Percentiles rank a stretch among this genome's conserved stretches.
These are phyloP conservation scores for Oleoguttula mirabilis DNA, from an alignment of 495 filamentous ascomycete genomes.

Conservation along the genomic window DNA sequence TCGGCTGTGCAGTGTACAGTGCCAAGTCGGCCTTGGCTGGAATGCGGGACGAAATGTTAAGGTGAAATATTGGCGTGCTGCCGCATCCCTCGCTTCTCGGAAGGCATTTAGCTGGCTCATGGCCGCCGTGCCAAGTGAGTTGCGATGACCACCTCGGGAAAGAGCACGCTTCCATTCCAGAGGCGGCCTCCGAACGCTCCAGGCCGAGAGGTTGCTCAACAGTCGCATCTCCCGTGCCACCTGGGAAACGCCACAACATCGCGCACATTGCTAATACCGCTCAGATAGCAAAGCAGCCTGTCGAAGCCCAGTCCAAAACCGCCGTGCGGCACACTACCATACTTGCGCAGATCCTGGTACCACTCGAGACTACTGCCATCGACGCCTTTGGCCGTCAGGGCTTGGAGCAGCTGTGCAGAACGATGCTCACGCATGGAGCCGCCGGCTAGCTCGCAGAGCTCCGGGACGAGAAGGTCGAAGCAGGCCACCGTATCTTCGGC, in stretches of 20 bases:
- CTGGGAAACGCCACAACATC: constrained; percentile 84
- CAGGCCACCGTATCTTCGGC: constrained; percentile 61
- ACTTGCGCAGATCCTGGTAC: constrained; percentile 90
- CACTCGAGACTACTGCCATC: constrained; percentile 49
- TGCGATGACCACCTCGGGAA: too few species aligned
- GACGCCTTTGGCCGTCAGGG: constrained; percentile 54
- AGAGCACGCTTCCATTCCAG: too few species aligned
- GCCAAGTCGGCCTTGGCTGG: too few species aligned
- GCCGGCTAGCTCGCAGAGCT: constrained; percentile 78
- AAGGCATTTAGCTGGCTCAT: too few species aligned
- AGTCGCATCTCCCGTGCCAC: constrained; percentile 84
- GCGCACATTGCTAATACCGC: constrained; percentile 70
- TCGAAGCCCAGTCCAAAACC: constrained; percentile 95
- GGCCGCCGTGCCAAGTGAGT: too few species aligned
- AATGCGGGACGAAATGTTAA: too few species aligned
- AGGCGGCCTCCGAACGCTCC: too few species aligned
- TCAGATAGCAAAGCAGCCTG: constrained; percentile 72
- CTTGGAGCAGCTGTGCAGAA: constrained; percentile 51
- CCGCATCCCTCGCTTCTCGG: too few species aligned
- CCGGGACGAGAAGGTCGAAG: constrained; percentile 88
- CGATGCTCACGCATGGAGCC: constrained; percentile 91
- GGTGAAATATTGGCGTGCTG: too few species aligned
- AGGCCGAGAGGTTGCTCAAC: constrained; percentile 40
- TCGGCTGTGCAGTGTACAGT: too few species aligned
- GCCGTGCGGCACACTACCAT: constrained; percentile 89